Conservation (phyloP, 805 yeast species). For the Saccharomycopsis vini region DNA sequence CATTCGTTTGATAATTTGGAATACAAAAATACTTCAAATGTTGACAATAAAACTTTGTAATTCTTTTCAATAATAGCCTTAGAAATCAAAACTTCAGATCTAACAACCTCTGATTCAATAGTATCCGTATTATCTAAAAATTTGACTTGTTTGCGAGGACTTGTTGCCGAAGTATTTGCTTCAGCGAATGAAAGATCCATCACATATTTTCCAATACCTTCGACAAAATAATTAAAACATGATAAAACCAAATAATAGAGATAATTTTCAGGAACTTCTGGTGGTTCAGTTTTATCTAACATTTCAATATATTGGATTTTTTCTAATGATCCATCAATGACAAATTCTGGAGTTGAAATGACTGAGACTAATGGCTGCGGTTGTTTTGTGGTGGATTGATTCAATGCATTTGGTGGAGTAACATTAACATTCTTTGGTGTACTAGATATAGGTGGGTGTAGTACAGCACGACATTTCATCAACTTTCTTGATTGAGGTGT, state of each 20-base stretch:
- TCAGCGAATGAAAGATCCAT: constrained; percentile 25
- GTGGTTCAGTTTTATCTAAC: constrained; percentile 75
- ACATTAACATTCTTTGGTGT: not conserved
- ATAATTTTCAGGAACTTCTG: constrained; percentile 56
- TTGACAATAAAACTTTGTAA: constrained; percentile 33
- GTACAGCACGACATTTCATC: constrained; percentile 29
- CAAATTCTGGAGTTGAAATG: no score
- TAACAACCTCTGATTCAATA: constrained; percentile 11
- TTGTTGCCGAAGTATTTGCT: not conserved
- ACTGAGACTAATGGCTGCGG: not conserved
- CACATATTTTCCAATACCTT: constrained; percentile 55
- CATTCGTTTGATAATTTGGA: constrained; percentile 62
- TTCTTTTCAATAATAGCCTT: constrained; percentile 28
- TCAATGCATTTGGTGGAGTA: not conserved
- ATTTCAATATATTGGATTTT: constrained; percentile 60
- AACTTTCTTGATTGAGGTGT: constrained; percentile 25
- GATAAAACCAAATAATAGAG: constrained; percentile 46
- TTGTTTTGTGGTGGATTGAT: not conserved
- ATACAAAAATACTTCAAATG: constrained; percentile 46
- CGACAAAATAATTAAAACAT: constrained; percentile 48
- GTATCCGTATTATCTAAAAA: constrained; percentile 21
- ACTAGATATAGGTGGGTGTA: constrained; percentile 25
- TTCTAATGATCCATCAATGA: constrained; percentile 28
- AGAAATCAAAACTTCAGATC: constrained; percentile 5
- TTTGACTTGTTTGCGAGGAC: constrained; percentile 13